A percentile compares a stretch with the other conserved stretches of the same genome.
Conservation (phyloP, 1,139 yeast species). For the Candida smagusa region DNA sequence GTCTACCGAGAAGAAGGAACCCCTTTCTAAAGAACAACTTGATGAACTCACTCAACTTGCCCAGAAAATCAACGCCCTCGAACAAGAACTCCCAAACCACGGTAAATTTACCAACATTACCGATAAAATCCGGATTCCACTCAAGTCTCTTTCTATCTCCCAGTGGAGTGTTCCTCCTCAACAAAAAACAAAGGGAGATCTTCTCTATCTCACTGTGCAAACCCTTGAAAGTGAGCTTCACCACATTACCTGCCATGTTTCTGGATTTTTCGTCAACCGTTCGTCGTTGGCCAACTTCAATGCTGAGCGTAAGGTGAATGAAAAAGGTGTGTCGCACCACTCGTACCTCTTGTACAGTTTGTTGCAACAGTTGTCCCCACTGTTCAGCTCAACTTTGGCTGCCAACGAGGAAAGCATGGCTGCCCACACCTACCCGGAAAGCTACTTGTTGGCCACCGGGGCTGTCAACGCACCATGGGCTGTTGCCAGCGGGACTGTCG, state of each 20-base stretch:
- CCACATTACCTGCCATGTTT: constrained; percentile 72
- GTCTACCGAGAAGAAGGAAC: constrained; percentile 1
- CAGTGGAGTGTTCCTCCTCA: constrained; percentile 82
- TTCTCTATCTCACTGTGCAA: constrained; percentile 68
- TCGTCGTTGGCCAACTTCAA: constrained; percentile 69
- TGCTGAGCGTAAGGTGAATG: constrained; percentile 49
- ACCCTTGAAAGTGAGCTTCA: constrained; percentile 79
- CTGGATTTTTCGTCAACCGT: constrained; percentile 78
- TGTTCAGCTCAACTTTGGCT: constrained; percentile 38
- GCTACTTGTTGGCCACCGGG: constrained; percentile 59
- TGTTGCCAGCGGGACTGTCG: constrained; percentile 31
- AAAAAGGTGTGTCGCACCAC: constrained; percentile 33
- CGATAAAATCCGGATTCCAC: constrained; percentile 31
- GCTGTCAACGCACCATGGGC: constrained; percentile 77
- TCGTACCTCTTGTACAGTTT: constrained; percentile 52
- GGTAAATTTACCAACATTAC: constrained; percentile 19
- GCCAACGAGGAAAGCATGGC: constrained; percentile 40
- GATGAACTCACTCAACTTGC: constrained; percentile 9
- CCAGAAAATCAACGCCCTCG: constrained; percentile 5
- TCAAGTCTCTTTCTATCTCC: constrained; percentile 63
- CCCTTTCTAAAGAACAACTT: not conserved
- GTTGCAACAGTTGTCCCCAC: constrained; percentile 54
- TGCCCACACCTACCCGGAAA: constrained; percentile 51
- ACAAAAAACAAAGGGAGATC: constrained; percentile 66
- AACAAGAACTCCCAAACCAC: constrained; percentile 7